Evolutionary conservation across 495 filamentous ascomycete genomes (phyloP), one percentile per base, ranked within the genome.

Genomic region (Tirmania nivea): DNA sequence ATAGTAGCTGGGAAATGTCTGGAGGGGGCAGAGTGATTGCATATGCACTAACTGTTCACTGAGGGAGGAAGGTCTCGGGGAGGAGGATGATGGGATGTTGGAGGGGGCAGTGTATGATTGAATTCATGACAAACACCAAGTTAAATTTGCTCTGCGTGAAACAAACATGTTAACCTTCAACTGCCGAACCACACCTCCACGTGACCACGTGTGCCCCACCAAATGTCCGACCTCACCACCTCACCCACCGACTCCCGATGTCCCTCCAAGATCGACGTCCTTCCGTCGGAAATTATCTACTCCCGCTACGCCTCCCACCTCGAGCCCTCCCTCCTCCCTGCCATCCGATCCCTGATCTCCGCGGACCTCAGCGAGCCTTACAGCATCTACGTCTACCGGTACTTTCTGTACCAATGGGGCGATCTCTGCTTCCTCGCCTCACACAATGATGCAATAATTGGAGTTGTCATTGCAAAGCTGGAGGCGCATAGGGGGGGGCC

Each of bases 361-460:
- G 90, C 89, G 56, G 92, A 96, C 64, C 78, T 99, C 31, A 95
- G 89, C 55, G 92, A 99, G 65, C 92, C 92, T 1, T 99, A 99
- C 69, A 96, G 90, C 69, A 95, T 99, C 64, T 99, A 96, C 69
- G 92, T 99, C 50, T 99, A 96, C 70, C 78, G 92, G 31, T 99
- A 96, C 70, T 99, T 99, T 63, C 72, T 99, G 16, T 95, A 90
- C 65, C 85, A 95, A 78, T 99, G 92, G 92, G 85, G 84, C 17
- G 80, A 96, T 59, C 71, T 99, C 19, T 96, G 92, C 63, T 96
- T 75, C 84, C 85, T 68, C 55, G 63, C 64, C 11, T 25, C 56
- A 35, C 66, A 70, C 21, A 60, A 69, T 31, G 65, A 69, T 50
- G 66, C 68, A 34, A 71, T 86, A 56, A 73, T 94, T 48, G 92